phyloP scores from a whole-genome alignment of 768 basidiomycete genomes.

The Hortiboletus campestris region DNA sequence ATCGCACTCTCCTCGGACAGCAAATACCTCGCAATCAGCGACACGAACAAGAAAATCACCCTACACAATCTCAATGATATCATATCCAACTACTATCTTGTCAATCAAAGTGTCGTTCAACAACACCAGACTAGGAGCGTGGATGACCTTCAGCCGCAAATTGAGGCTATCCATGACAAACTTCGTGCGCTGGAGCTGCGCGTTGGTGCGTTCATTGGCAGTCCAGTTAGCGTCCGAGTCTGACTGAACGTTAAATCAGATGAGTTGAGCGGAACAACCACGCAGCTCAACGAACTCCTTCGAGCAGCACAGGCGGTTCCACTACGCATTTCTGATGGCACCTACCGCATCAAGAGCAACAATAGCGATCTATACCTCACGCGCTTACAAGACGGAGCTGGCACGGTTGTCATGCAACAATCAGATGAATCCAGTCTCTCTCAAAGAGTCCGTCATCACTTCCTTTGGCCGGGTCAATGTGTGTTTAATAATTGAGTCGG shows the following conservation, averaged over 20 bases:
- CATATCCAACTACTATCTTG: background rate
- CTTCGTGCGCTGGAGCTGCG: background rate
- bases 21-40: background rate
- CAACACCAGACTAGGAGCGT: background rate
- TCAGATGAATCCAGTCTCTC: background rate
- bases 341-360: slow-evolving; percentile 1
- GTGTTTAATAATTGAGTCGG: background rate
- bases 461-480: background rate
- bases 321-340: background rate
- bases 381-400: background rate
- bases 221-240: background rate
- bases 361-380: background rate
- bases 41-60: background rate
- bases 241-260: background rate
- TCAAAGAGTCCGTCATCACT: background rate
- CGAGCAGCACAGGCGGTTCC: background rate
- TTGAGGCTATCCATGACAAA: background rate
- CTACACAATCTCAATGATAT: background rate
- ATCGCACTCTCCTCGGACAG: slow-evolving; percentile 8
- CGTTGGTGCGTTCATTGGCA: background rate
- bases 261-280: background rate
- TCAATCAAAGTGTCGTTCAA: background rate
- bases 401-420: background rate
- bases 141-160: background rate
- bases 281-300: background rate